phyloP scores from a whole-genome alignment of 108 stramenopile genomes.

The Discostella pseudostelligera region DNA sequence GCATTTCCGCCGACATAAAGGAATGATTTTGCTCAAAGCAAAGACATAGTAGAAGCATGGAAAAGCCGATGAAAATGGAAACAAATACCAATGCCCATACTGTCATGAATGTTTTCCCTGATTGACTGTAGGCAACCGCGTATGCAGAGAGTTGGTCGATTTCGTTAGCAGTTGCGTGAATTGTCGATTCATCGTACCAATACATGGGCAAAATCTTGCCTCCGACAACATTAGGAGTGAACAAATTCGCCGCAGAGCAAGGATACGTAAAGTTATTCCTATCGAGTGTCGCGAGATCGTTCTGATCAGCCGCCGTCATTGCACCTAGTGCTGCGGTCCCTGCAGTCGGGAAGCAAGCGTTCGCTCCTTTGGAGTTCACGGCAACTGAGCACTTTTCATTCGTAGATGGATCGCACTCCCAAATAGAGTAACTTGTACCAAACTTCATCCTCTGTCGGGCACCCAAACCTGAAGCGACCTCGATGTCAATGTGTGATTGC shows the following conservation, averaged over 20 bases:
- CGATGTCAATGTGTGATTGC: constrained; percentile 49
- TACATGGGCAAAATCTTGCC: constrained; percentile 41
- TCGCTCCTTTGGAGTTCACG: constrained; percentile 20
- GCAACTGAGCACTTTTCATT: constrained; percentile 44
- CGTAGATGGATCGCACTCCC: constrained; percentile 53
- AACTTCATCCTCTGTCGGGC: constrained; percentile 49
- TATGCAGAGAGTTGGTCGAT: constrained; percentile 31
- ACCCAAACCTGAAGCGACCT: constrained; percentile 48
- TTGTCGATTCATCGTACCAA: constrained; percentile 1
- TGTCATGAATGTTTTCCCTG: constrained; percentile 21
- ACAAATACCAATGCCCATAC: constrained; percentile 7
- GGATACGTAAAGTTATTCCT: constrained; percentile 36
- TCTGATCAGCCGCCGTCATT: constrained; percentile 18
- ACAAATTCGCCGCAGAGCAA: constrained; percentile 52
- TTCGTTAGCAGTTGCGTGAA: constrained; percentile 32
- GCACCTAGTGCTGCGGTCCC: constrained; percentile 22
- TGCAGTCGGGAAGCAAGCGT: constrained; percentile 37
- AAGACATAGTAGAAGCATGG: constrained; percentile 35
- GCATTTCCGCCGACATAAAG: constrained; percentile 23
- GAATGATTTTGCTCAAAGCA: constrained; percentile 38
- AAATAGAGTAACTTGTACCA: constrained; percentile 53
- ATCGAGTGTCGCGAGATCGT: constrained; percentile 33
- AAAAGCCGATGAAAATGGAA: constrained; percentile 25
- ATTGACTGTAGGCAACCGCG: constrained; percentile 19
- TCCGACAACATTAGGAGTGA: constrained; percentile 51